These are phyloP conservation scores for Nemania abortiva DNA, from an alignment of 2,329 filamentous ascomycete genomes.

Conservation along the genomic window DNA sequence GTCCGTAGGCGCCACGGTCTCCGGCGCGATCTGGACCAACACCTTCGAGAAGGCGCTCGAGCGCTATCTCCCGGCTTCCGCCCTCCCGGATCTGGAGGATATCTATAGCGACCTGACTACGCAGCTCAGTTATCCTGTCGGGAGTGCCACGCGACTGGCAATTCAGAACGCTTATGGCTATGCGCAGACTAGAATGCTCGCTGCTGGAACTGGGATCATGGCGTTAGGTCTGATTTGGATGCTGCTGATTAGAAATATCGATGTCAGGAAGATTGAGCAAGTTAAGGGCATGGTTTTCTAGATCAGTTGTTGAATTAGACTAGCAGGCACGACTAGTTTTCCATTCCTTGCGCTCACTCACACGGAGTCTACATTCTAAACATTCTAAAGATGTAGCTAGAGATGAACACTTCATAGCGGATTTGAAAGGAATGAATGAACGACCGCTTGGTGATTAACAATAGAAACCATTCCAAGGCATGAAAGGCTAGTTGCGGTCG, in stretches of 20 bases:
- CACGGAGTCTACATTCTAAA: background rate
- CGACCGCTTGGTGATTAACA: background rate
- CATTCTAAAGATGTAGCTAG: background rate
- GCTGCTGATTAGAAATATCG: slow-evolving; percentile 24
- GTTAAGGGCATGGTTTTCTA: slow-evolving; percentile 29
- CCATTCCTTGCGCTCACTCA: background rate
- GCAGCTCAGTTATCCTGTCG: slow-evolving; percentile 24
- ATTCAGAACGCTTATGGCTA: slow-evolving; percentile 26
- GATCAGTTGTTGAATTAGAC: background rate
- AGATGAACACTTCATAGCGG: background rate
- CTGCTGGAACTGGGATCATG: slow-evolving; percentile 25
- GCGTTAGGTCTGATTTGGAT: slow-evolving; percentile 22
- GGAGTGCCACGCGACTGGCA: slow-evolving; percentile 18
- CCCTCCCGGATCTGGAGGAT: slow-evolving; percentile 12
- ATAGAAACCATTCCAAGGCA: background rate
- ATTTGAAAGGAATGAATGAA: background rate
- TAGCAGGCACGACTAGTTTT: background rate
- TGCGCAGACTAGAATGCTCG: slow-evolving; percentile 20
- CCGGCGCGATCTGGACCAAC: slow-evolving; percentile 70
- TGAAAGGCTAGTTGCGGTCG: background rate
- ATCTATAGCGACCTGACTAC: slow-evolving; percentile 19
- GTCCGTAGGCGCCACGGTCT: slow-evolving; percentile 67
- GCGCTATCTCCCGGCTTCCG: slow-evolving; percentile 57
- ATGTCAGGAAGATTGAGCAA: slow-evolving; percentile 27
- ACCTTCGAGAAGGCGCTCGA: slow-evolving; percentile 63